A percentile compares a stretch with the other conserved stretches of the same genome.
These are phyloP conservation scores for Lodderomyces jiufengensis DNA, from an alignment of 1,139 yeast species.

Conservation along the genomic window DNA sequence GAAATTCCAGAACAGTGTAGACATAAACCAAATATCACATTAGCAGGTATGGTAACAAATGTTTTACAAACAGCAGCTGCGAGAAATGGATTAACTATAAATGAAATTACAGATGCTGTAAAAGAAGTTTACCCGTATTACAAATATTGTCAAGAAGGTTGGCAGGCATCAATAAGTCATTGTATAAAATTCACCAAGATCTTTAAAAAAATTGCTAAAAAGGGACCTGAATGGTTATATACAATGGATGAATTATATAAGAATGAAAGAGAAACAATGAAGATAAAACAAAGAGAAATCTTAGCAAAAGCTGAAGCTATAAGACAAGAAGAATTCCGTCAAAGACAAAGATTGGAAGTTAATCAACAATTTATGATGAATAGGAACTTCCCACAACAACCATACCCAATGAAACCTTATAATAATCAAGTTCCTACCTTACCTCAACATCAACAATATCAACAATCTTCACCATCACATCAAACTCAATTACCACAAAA, in stretches of 20 bases:
- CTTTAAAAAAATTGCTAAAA: conserved; percentile 69
- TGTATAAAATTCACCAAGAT: conserved; percentile 82
- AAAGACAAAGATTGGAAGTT: conserved; percentile 33
- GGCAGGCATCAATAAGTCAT: conserved; percentile 95
- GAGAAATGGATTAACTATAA: conserved; percentile 62
- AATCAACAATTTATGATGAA: conserved; percentile 24
- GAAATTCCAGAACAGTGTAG: conserved; percentile 88
- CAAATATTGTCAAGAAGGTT: conserved; percentile 91
- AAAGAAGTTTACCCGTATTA: conserved; percentile 88
- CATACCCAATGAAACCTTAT: not conserved
- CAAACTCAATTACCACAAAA: conserved; percentile 17
- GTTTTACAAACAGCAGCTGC: conserved; percentile 67
- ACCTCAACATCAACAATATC: too few species aligned
- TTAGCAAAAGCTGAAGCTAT: conserved; percentile 57
- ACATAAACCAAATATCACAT: conserved; percentile 76
- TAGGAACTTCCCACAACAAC: conserved; percentile 1
- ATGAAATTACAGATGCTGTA: conserved; percentile 83
- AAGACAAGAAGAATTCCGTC: conserved; percentile 50
- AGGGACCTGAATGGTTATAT: conserved; percentile 79
- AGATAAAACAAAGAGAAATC: conserved; percentile 64
- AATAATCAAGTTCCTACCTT: conserved; percentile 18
- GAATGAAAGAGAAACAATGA: conserved; percentile 73
- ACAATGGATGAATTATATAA: conserved; percentile 82
- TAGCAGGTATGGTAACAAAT: conserved; percentile 74
- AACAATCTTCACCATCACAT: not conserved